A percentile compares a stretch with the other conserved stretches of the same genome.
phyloP scores from a whole-genome alignment of 371 early-diverging fungal genomes.

The Rhizopus delemar region DNA sequence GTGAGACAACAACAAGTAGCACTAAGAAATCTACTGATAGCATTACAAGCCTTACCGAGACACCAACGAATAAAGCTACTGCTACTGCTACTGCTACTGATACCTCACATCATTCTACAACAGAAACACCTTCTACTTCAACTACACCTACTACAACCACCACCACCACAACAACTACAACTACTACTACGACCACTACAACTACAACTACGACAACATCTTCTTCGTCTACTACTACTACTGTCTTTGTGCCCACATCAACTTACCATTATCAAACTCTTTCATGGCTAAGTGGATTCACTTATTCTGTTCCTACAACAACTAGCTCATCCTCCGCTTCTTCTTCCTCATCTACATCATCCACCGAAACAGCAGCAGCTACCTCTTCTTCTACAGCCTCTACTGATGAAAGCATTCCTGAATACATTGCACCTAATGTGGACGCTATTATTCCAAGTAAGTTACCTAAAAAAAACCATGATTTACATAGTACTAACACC shows the following conservation, averaged over 20 bases:
- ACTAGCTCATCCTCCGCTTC: constrained; percentile 2
- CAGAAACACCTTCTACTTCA: neutral
- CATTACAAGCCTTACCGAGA: neutral
- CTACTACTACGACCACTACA: neutral
- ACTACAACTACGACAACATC: constrained; percentile 4
- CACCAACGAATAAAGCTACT: neutral
- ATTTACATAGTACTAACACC: too few species aligned
- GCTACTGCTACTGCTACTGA: neutral
- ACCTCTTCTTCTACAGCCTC: neutral
- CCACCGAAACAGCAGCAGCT: neutral
- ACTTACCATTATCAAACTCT: constrained; percentile 35
- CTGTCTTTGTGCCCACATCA: constrained; percentile 25
- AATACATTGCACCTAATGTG: constrained; percentile 51
- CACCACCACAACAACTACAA: neutral
- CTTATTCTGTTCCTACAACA: constrained; percentile 10
- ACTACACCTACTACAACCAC: constrained; percentile 6
- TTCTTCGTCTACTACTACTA: neutral
- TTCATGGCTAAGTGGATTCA: constrained; percentile 22
- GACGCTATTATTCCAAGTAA: constrained; percentile 49
- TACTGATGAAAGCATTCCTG: constrained; percentile 23
- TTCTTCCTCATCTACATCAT: neutral
- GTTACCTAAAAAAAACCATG: neutral
- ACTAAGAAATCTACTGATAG: neutral
- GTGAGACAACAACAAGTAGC: neutral
- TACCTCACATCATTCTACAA: too few species aligned